A percentile compares a stretch with the other conserved stretches of the same genome.
phyloP scores from a whole-genome alignment of 2,329 filamentous ascomycete genomes.

The Aspergillus novofumigatus region DNA sequence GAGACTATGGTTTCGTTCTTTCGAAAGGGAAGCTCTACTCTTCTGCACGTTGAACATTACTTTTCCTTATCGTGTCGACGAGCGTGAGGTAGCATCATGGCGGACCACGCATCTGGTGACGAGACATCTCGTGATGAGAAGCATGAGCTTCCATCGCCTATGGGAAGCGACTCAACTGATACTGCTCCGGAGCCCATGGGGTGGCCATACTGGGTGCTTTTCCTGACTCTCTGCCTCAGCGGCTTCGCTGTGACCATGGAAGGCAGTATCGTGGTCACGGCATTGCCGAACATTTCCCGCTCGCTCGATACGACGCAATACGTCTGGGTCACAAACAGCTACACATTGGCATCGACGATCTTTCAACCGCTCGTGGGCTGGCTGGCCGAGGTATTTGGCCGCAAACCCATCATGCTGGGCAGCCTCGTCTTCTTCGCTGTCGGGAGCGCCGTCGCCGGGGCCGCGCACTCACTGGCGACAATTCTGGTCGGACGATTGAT shows the following conservation, averaged over 20 bases:
- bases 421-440: constrained; percentile 47
- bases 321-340: too few relatives aligned
- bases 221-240: constrained; percentile 7
- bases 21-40: too few relatives aligned
- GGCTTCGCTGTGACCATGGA: constrained; percentile 10
- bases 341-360: constrained; percentile 1
- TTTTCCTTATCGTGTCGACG: too few relatives aligned
- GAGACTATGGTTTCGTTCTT: too few relatives aligned
- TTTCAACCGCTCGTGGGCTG: constrained; percentile 51
- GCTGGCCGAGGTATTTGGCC: constrained; percentile 51
- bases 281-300: constrained; percentile 8
- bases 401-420: constrained; percentile 40
- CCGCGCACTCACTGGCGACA: constrained; percentile 40
- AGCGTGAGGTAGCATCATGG: too few relatives aligned
- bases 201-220: constrained; percentile 4
- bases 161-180: too few relatives aligned
- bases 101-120: too few relatives aligned
- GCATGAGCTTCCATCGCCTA: too few relatives aligned
- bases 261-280: constrained; percentile 8
- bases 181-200: too few relatives aligned
- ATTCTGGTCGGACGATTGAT: constrained; percentile 54
- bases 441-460: constrained; percentile 51
- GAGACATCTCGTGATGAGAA: too few relatives aligned
- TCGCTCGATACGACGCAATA: background rate
- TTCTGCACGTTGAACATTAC: too few relatives aligned